Base-by-base conservation (phyloP, 345 rosid genomes). In the Fremontodendron californicum region DNA sequence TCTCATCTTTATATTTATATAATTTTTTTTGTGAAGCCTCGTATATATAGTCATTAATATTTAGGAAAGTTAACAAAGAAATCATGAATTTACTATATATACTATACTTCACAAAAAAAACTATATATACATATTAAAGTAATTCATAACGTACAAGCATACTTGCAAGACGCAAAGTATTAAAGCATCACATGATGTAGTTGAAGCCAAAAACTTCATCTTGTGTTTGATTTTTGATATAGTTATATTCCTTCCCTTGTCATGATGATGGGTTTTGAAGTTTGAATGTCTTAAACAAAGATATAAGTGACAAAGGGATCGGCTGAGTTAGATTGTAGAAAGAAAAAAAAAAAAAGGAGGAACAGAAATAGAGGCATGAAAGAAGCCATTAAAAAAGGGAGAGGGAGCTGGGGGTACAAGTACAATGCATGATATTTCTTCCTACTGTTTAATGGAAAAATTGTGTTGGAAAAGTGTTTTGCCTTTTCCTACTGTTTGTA, bases 231-330 rank as follows among this genome's bases (percentile, higher is more conserved):
- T 42, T 67, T 66, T 67, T 42, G 9, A n/a, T n/a, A 67, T 67
- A 42, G 52, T 43, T 21, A 63, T n/a, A n/a, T n/a, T n/a, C n/a
- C n/a, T n/a, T 31, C 1, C 1, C 3, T 67, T 67, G 71, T 42
- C 51, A 23, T 66, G 72, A 67, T 43, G 72, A 12, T 42, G 71
- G 49, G 18, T 21, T 66, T 66, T 13, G 25, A 40, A 21, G 71
- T 10, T 67, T 67, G 49, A 25, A n/a, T 6, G 71, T 23, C n/a
- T 9, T 67, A n/a, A 42, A 66, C 46, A 25, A 43, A 45, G 54
- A 68, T 43, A 9, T 1, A 43, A 69, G 57, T 69, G 57, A 69
- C 57, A 69, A 69, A 69, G n/a, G 73, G 57, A 46, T 67, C 23
- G 72, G 35, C n/a, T 1, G 29, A 67, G 33, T 25, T 25, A 58